Conservation (phyloP, 2,329 filamentous ascomycete species). For the Onygenales sp. region DNA sequence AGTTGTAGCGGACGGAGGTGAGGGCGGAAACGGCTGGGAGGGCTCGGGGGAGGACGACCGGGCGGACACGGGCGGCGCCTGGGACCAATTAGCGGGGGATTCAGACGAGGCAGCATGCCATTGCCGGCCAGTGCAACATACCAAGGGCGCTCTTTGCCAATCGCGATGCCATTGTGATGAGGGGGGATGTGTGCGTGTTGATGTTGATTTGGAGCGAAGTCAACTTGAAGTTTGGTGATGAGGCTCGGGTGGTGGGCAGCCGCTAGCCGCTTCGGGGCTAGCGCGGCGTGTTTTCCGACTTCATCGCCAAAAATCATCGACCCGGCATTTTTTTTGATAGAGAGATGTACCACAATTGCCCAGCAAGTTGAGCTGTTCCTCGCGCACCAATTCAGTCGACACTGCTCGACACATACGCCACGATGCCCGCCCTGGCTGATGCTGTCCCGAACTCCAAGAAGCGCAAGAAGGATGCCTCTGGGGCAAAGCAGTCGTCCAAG, state of each 20-base stretch:
- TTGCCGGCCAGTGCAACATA: conserved; percentile 46
- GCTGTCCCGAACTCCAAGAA: conserved; percentile 26
- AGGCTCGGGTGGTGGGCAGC: conserved; percentile 14
- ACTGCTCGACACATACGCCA: conserved; percentile 1
- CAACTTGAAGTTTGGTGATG: conserved; percentile 1
- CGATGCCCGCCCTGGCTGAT: conserved; percentile 21
- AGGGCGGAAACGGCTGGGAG: conserved; percentile 62
- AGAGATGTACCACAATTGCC: conserved; percentile 35
- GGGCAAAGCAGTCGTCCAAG: conserved; percentile 30
- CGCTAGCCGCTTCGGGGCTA: conserved; percentile 22
- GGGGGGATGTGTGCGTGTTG: conserved; percentile 31
- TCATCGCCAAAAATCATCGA: background rate
- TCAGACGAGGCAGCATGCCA: background rate
- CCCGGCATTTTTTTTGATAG: background rate
- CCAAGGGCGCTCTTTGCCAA: conserved; percentile 90
- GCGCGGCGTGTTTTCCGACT: conserved; percentile 5
- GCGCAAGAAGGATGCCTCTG: conserved; percentile 27
- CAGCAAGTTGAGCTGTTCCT: conserved; percentile 17
- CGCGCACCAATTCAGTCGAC: conserved; percentile 20
- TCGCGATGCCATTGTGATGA: conserved; percentile 87
- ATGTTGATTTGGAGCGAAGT: conserved; percentile 21
- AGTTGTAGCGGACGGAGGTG: conserved; percentile 59
- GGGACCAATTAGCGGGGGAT: conserved; percentile 24
- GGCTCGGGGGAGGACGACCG: conserved; percentile 63
- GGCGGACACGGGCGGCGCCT: conserved; percentile 89